Evolutionary conservation across 139 green algal species (phyloP).

Genomic region (Tetratostichococcus sp.): DNA sequence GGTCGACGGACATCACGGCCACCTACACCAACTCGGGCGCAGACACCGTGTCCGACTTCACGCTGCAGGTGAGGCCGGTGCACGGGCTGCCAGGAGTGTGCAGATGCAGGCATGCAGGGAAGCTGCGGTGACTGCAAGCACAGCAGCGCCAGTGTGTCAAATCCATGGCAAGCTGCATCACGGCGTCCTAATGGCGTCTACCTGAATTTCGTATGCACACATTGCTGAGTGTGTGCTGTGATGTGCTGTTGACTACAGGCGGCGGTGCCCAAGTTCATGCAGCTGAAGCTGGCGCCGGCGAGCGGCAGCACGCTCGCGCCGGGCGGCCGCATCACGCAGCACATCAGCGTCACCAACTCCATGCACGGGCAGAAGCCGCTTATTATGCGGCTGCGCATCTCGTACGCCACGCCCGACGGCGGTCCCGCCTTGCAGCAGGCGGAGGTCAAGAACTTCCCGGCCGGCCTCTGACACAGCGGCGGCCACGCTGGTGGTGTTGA

Average conservation of each 20-base stretch:
- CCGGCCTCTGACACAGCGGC: slow-evolving; percentile 12
- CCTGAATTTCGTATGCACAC: too few relatives aligned
- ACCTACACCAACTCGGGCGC: slow-evolving; percentile 60
- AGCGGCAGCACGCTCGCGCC: slow-evolving; percentile 42
- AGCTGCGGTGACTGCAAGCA: too few relatives aligned
- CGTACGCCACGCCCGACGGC: slow-evolving; percentile 31
- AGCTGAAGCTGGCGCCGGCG: slow-evolving; percentile 76
- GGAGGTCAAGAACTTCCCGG: slow-evolving; percentile 29
- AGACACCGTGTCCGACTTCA: slow-evolving; percentile 66
- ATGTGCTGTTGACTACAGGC: slow-evolving; percentile 46
- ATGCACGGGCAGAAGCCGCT: slow-evolving; percentile 73
- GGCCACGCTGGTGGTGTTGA: too few relatives aligned
- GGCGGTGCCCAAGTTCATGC: slow-evolving; percentile 90
- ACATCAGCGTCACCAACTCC: slow-evolving; percentile 77
- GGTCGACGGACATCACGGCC: slow-evolving; percentile 57
- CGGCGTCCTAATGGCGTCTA: too few relatives aligned
- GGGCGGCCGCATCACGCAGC: slow-evolving; percentile 51
- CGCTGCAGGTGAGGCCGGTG: slow-evolving; percentile 83
- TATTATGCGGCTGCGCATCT: slow-evolving; percentile 75
- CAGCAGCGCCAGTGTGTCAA: too few relatives aligned
- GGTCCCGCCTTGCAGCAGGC: slow-evolving; percentile 13
- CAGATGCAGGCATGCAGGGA: too few relatives aligned
- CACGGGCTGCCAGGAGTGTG: too few relatives aligned
- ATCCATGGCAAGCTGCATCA: too few relatives aligned
- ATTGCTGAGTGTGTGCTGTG: not conserved